These are phyloP conservation scores for Nemania bipapillata DNA, from an alignment of 2,329 filamentous ascomycete genomes.

Conservation along the genomic window DNA sequence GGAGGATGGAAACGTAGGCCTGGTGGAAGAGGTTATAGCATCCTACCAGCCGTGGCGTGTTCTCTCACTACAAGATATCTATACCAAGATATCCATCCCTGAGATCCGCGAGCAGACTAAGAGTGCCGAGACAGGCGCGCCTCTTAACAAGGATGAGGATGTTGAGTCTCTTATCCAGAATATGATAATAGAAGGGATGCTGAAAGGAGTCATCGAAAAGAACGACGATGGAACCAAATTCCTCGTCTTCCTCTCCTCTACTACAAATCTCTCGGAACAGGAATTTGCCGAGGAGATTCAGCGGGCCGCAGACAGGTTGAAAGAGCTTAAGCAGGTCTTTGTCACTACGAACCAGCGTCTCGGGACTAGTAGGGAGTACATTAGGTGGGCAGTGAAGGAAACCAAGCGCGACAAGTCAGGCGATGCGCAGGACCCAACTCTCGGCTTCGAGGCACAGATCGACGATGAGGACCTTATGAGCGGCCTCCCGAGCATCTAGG, in stretches of 20 bases:
- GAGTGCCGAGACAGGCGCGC: conserved; percentile 64
- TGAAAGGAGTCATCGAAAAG: conserved; percentile 64
- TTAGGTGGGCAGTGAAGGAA: conserved; percentile 60
- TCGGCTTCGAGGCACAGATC: conserved; percentile 60
- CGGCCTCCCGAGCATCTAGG: conserved; percentile 49
- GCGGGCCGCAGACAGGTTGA: conserved; percentile 56
- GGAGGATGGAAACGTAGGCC: conserved; percentile 76
- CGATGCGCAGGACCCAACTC: conserved; percentile 53
- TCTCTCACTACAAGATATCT: conserved; percentile 76
- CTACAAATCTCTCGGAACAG: conserved; percentile 60
- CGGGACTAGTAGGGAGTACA: conserved; percentile 66
- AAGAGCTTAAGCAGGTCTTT: conserved; percentile 60
- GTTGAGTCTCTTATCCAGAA: conserved; percentile 60
- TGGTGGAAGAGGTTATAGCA: conserved; percentile 75
- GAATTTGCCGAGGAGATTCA: conserved; percentile 63
- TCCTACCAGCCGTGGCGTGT: conserved; percentile 82
- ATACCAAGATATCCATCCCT: conserved; percentile 67
- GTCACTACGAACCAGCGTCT: conserved; percentile 65
- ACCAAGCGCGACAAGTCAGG: conserved; percentile 54
- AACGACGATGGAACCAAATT: conserved; percentile 59
- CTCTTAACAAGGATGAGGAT: conserved; percentile 57
- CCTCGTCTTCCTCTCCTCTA: conserved; percentile 62
- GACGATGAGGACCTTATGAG: conserved; percentile 73
- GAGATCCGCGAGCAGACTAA: conserved; percentile 64
- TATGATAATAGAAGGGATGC: conserved; percentile 67